Conservation (phyloP, 2,329 filamentous ascomycete species). For the Trichothecium roseum region DNA sequence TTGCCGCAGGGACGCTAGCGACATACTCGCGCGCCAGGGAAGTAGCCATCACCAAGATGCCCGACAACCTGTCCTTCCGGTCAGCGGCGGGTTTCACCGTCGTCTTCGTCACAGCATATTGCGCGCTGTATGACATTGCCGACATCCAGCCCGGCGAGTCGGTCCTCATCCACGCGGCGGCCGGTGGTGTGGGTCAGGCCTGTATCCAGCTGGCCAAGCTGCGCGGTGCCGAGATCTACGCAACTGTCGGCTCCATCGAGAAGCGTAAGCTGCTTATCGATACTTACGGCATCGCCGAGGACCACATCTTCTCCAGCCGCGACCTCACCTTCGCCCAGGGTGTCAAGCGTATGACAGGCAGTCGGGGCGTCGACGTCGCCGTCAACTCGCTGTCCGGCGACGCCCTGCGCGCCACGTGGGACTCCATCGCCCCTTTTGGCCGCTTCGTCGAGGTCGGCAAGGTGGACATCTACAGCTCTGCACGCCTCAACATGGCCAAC, state of each 20-base stretch:
- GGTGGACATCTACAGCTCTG: conserved; percentile 18
- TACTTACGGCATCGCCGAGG: conserved; percentile 4
- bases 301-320: conserved; percentile 16
- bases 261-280: conserved; percentile 20
- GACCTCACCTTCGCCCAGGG: conserved; percentile 12
- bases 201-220: conserved; percentile 16
- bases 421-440: conserved; percentile 22
- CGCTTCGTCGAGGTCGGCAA: conserved; percentile 24
- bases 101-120: conserved; percentile 18
- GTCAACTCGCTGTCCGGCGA: conserved; percentile 21
- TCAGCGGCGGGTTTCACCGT: conserved; percentile 9
- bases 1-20: too few species aligned
- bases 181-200: conserved; percentile 19
- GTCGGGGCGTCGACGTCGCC: conserved; percentile 19
- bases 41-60: too few species aligned
- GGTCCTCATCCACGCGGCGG: conserved; percentile 21
- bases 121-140: conserved; percentile 18
- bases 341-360: conserved; percentile 12
- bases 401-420: too few species aligned
- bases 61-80: too few species aligned
- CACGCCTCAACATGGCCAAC: conserved; percentile 40
- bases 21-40: too few species aligned
- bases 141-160: conserved; percentile 13
- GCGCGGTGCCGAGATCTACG: conserved; percentile 17
- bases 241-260: conserved; percentile 18